phyloP scores from a whole-genome alignment of 2,329 filamentous ascomycete genomes.

The Epichloe uncinata region DNA sequence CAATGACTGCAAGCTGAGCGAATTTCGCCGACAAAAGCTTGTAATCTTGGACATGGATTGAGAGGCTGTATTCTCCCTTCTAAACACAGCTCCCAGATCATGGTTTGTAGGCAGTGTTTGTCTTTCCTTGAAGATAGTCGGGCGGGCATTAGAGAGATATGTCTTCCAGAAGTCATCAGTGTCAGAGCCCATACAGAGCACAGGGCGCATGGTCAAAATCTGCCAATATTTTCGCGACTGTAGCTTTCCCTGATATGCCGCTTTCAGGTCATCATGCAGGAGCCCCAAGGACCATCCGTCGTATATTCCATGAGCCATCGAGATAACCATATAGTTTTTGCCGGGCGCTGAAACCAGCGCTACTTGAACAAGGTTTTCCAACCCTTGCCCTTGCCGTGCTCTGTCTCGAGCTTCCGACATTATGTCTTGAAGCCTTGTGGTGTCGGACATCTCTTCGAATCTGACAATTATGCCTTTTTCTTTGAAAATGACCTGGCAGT shows the following conservation, averaged over 20 bases:
- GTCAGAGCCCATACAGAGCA: conserved; percentile 6
- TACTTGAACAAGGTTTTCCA: conserved; percentile 34
- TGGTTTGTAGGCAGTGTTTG: not conserved
- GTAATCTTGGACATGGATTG: conserved; percentile 14
- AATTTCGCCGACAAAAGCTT: conserved; percentile 49
- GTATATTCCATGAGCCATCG: conserved; percentile 76
- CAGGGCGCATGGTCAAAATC: conserved; percentile 7
- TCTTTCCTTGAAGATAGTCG: conserved; percentile 19
- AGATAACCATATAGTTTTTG: conserved; percentile 42
- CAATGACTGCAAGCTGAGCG: conserved; percentile 62
- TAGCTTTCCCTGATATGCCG: conserved; percentile 42
- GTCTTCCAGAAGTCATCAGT: conserved; percentile 53
- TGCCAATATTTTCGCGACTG: conserved; percentile 25
- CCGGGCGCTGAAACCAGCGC: conserved; percentile 22
- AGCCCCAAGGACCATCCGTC: conserved; percentile 75
- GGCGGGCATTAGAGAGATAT: conserved; percentile 40
- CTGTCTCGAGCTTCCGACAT: conserved; percentile 22
- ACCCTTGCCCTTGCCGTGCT: conserved; percentile 25
- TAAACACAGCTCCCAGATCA: not conserved
- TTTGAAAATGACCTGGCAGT: conserved; percentile 34
- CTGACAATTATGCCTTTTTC: conserved; percentile 10
- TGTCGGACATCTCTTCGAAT: conserved; percentile 11
- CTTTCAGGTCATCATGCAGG: conserved; percentile 55
- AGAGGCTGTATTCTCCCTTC: conserved; percentile 8
- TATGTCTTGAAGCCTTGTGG: conserved; percentile 22